Percentiles rank a stretch among this genome's conserved stretches.
phyloP scores from a whole-genome alignment of 2,329 filamentous ascomycete species.

The Rhinocladiella similis region DNA sequence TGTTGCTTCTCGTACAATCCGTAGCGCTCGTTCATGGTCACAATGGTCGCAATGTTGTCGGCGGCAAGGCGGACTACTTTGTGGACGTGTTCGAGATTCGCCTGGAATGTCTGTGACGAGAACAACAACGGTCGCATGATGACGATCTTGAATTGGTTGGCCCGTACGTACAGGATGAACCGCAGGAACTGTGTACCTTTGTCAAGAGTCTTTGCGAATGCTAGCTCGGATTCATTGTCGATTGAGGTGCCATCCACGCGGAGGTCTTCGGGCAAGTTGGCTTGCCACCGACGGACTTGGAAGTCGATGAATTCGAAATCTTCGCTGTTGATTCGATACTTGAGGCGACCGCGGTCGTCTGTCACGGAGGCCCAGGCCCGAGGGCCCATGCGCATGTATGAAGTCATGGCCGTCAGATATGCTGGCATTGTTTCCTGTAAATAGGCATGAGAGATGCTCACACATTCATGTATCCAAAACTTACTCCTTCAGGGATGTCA shows the following conservation, averaged over 20 bases:
- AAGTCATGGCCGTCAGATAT: conserved; percentile 14
- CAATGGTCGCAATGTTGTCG: conserved; percentile 11
- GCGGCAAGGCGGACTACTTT: conserved; percentile 4
- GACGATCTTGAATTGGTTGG: conserved; percentile 17
- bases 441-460: not conserved
- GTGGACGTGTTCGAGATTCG: conserved; percentile 7
- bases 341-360: conserved; percentile 10
- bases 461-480: not conserved
- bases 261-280: conserved; percentile 11
- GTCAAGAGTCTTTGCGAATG: not conserved
- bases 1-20: conserved; percentile 11
- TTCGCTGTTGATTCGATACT: conserved; percentile 11
- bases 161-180: conserved; percentile 12
- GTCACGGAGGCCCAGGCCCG: conserved; percentile 14
- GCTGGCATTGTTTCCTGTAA: conserved; percentile 9
- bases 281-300: conserved; percentile 16
- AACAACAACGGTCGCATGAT: conserved; percentile 14
- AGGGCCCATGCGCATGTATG: conserved; percentile 13
- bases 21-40: conserved; percentile 1
- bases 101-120: conserved; percentile 2
- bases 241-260: not conserved
- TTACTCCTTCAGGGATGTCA: conserved; percentile 13
- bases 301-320: conserved; percentile 13
- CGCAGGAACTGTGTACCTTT: conserved; percentile 7
- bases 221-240: not conserved